A percentile compares a stretch with the other conserved stretches of the same genome.
Evolutionary conservation across 192 early-diverging fungal genomes (phyloP).

Genomic region (Entomortierella lignicola): DNA sequence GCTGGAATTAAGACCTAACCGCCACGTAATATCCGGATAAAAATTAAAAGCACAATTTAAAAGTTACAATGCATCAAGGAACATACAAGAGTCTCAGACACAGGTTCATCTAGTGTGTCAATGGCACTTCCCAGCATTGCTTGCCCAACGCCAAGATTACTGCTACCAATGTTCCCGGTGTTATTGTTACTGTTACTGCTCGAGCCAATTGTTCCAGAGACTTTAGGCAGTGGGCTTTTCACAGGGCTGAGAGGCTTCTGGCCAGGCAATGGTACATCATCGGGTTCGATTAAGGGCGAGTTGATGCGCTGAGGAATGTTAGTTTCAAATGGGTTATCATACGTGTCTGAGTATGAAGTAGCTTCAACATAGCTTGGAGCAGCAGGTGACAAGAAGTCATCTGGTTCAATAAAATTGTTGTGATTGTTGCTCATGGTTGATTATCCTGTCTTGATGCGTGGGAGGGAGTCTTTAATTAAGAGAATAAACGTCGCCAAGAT

Average conservation of each 20-base stretch:
- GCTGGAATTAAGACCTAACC: too few relatives aligned
- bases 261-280: conserved; percentile 50
- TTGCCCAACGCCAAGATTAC: conserved; percentile 48
- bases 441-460: background rate
- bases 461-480: too few relatives aligned
- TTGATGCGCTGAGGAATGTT: conserved; percentile 47
- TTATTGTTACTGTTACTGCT: conserved; percentile 6
- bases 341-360: conserved; percentile 49
- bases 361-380: conserved; percentile 54
- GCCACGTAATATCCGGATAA: too few relatives aligned
- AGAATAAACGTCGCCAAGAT: too few relatives aligned
- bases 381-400: conserved; percentile 53
- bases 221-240: conserved; percentile 40
- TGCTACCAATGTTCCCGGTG: conserved; percentile 19
- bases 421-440: conserved; percentile 25
- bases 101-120: conserved; percentile 96
- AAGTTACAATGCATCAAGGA: background rate
- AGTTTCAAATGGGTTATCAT: conserved; percentile 52
- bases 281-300: conserved; percentile 52
- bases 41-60: background rate
- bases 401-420: conserved; percentile 42
- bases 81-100: conserved; percentile 88
- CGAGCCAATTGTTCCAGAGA: conserved; percentile 46
- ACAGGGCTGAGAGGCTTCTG: conserved; percentile 45
- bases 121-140: conserved; percentile 47